These are phyloP conservation scores for Daldinia bambusicola DNA, from an alignment of 495 filamentous ascomycete species.

Conservation along the genomic window DNA sequence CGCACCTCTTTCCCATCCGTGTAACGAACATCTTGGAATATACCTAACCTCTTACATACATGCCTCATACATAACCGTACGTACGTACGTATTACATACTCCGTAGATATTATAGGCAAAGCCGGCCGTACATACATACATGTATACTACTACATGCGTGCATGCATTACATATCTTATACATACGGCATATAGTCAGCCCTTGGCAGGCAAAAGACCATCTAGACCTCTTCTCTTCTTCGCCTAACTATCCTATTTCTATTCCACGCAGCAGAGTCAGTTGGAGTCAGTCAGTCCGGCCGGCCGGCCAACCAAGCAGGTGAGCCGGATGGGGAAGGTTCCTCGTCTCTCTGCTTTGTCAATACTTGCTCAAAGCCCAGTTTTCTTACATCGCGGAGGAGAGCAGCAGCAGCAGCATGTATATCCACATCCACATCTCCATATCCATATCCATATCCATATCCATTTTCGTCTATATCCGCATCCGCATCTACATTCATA, in stretches of 20 bases:
- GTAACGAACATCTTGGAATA: too few relatives aligned
- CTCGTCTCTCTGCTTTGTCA: background rate
- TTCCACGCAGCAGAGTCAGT: too few relatives aligned
- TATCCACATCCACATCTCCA: too few relatives aligned
- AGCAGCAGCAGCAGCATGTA: background rate
- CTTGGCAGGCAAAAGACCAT: conserved; percentile 19
- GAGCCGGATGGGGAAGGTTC: conserved; percentile 38
- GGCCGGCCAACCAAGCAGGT: background rate
- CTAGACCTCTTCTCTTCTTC: conserved; percentile 2
- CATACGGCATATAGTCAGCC: background rate
- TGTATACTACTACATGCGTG: background rate
- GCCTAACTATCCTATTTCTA: background rate
- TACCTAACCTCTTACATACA: too few relatives aligned
- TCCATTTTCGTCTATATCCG: too few relatives aligned
- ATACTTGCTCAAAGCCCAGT: background rate
- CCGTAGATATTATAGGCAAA: too few relatives aligned
- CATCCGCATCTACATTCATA: too few relatives aligned
- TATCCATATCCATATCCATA: too few relatives aligned
- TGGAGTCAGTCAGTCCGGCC: too few relatives aligned
- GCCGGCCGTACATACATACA: background rate
- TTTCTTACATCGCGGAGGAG: background rate
- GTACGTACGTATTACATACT: background rate
- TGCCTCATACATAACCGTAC: too few relatives aligned
- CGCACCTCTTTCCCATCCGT: background rate
- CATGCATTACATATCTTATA: conserved; percentile 7